These are phyloP conservation scores for Suillus paluster DNA, from an alignment of 768 basidiomycete genomes.

Conservation along the genomic window DNA sequence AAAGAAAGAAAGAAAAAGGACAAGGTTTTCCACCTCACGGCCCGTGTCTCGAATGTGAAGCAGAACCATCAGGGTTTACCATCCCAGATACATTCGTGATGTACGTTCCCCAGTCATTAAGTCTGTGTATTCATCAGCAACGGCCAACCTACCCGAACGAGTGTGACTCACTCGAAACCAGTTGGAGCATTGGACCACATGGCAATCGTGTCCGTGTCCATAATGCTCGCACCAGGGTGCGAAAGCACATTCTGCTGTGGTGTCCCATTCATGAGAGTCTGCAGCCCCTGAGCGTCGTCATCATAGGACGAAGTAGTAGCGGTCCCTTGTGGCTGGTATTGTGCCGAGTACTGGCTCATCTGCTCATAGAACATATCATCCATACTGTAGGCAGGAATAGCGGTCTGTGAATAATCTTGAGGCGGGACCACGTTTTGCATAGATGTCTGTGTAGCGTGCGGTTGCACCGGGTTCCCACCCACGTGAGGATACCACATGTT, in stretches of 20 bases:
- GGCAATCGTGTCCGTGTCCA: constrained; percentile 55
- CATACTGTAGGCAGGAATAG: constrained; percentile 19
- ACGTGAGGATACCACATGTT: constrained; percentile 27
- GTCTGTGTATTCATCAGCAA: constrained; percentile 26
- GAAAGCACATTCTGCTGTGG: constrained; percentile 1
- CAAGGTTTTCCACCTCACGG: not conserved
- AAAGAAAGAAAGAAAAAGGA: not conserved
- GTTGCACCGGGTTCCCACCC: constrained; percentile 8
- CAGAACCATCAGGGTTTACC: constrained; percentile 18
- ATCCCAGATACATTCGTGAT: constrained; percentile 36
- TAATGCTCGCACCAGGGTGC: constrained; percentile 15
- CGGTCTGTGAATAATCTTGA: not conserved
- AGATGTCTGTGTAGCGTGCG: not conserved
- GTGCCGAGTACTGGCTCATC: constrained; percentile 12
- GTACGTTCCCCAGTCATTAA: constrained; percentile 46
- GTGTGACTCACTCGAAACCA: constrained; percentile 58
- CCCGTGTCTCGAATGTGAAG: constrained; percentile 3
- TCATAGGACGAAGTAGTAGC: not conserved
- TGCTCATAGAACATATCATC: constrained; percentile 28
- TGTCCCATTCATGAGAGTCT: not conserved
- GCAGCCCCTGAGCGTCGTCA: not conserved
- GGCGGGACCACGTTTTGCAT: constrained; percentile 1
- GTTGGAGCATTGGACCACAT: constrained; percentile 69
- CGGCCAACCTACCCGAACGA: not conserved
- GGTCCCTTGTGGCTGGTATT: not conserved